Conservation (phyloP, 352 stramenopile genomes). For the Globisporangium lucens region DNA sequence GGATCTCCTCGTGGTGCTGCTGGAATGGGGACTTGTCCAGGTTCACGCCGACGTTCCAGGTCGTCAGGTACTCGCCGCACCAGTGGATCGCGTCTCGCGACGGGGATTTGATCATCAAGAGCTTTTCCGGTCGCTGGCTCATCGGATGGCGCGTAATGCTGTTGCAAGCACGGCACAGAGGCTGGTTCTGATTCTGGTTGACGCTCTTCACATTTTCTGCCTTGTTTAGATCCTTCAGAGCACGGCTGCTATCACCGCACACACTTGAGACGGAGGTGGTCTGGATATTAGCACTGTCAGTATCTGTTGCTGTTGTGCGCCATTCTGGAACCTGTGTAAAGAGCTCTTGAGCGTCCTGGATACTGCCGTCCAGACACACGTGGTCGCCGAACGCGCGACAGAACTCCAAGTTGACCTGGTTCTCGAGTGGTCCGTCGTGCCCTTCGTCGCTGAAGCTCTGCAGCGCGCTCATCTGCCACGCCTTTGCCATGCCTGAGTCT, state of each 20-base stretch:
- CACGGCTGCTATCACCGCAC: not conserved
- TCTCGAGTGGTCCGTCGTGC: conserved; percentile 13
- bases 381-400: conserved; percentile 14
- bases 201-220: not conserved
- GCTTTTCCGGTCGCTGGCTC: conserved; percentile 3
- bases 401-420: conserved; percentile 21
- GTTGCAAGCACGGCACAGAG: conserved; percentile 5
- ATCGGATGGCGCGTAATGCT: not conserved
- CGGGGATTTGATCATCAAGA: conserved; percentile 19
- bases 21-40: conserved; percentile 17
- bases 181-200: not conserved
- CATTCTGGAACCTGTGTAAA: conserved; percentile 11
- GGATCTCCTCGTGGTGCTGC: conserved; percentile 25
- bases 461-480: conserved; percentile 1
- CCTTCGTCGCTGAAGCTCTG: conserved; percentile 1
- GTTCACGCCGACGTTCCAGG: conserved; percentile 4
- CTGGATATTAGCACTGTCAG: not conserved
- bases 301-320: not conserved
- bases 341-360: not conserved
- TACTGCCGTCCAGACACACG: conserved; percentile 12
- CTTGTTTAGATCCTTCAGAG: not conserved
- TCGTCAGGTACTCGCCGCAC: conserved; percentile 25
- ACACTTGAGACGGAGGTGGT: not conserved
- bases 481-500: not conserved
- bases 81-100: conserved; percentile 13